A percentile compares a stretch with the other conserved stretches of the same genome.
Evolutionary conservation across 768 basidiomycete genomes (phyloP).

Genomic region (Tylopilus intermedius): DNA sequence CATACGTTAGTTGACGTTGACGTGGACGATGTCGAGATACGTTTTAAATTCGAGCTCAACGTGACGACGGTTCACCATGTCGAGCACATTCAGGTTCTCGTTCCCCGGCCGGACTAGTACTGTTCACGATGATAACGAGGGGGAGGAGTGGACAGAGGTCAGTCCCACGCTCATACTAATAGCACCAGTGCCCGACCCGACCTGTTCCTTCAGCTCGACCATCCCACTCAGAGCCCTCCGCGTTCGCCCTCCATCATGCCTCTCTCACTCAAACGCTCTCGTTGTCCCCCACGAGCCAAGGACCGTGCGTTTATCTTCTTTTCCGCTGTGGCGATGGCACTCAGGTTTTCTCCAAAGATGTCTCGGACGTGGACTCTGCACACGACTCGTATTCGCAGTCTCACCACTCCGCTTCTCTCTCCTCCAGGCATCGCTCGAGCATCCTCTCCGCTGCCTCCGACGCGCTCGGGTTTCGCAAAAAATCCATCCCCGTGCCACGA

Average conservation of each 20-base stretch:
- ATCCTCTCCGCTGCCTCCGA: slow-evolving; percentile 53
- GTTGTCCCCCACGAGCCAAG: background rate
- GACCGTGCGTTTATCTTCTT: background rate
- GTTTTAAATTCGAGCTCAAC: no score
- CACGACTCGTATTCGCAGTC: slow-evolving; percentile 11
- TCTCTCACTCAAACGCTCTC: background rate
- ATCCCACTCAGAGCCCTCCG: background rate
- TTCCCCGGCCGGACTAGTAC: background rate
- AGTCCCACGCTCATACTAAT: slow-evolving; percentile 8
- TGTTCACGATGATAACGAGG: background rate
- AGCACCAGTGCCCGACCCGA: background rate
- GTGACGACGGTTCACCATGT: background rate
- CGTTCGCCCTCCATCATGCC: slow-evolving; percentile 14
- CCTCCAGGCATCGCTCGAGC: slow-evolving; percentile 38
- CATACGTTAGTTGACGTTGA: slow-evolving; percentile 7
- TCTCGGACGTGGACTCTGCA: slow-evolving; percentile 12
- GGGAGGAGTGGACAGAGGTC: slow-evolving; percentile 25
- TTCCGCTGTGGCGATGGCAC: no score
- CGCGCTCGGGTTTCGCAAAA: slow-evolving; percentile 41
- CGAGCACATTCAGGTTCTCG: background rate
- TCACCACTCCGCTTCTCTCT: slow-evolving; percentile 5
- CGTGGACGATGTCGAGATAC: slow-evolving; percentile 1
- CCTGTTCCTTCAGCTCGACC: slow-evolving; percentile 12
- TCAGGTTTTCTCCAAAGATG: slow-evolving; percentile 7
- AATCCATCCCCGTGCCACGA: slow-evolving; percentile 37